These are phyloP conservation scores for Basidiobolus meristosporus DNA, from an alignment of 371 early-diverging fungal species.

Conservation along the genomic window DNA sequence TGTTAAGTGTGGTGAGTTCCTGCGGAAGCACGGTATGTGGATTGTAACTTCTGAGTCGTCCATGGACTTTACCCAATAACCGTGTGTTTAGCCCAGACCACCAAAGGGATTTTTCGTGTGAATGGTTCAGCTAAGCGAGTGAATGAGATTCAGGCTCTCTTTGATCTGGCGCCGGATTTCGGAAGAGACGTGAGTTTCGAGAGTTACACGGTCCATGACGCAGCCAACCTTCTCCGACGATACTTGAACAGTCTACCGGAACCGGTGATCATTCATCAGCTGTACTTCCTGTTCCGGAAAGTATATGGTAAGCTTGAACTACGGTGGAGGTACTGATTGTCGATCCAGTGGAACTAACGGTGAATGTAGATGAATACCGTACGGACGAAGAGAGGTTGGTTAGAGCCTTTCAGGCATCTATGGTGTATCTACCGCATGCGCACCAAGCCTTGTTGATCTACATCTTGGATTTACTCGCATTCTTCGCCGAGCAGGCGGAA, in stretches of 20 bases:
- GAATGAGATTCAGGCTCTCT: constrained; percentile 23
- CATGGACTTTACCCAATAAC: no score
- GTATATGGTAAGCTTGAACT: constrained; percentile 3
- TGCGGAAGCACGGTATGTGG: background rate
- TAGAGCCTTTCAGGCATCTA: constrained; percentile 24
- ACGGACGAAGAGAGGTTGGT: constrained; percentile 13
- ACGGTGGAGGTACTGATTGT: no score
- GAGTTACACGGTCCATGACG: constrained; percentile 33
- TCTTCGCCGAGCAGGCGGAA: constrained; percentile 23
- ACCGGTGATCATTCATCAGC: constrained; percentile 27
- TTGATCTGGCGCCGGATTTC: constrained; percentile 27
- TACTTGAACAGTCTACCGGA: constrained; percentile 39
- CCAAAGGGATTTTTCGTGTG: constrained; percentile 32
- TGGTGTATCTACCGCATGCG: constrained; percentile 20
- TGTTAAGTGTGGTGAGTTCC: background rate
- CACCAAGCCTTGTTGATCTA: constrained; percentile 34
- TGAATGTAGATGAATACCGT: background rate
- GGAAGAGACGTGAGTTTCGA: constrained; percentile 26
- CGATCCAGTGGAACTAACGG: background rate
- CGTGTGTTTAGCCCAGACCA: background rate
- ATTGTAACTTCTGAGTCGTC: no score
- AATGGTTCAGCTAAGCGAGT: constrained; percentile 41
- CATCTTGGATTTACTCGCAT: constrained; percentile 25
- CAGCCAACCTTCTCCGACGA: constrained; percentile 37
- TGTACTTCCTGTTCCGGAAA: constrained; percentile 23